phyloP scores from a whole-genome alignment of 371 early-diverging fungal genomes.

The Thermomucor indicae-seudaticae region DNA sequence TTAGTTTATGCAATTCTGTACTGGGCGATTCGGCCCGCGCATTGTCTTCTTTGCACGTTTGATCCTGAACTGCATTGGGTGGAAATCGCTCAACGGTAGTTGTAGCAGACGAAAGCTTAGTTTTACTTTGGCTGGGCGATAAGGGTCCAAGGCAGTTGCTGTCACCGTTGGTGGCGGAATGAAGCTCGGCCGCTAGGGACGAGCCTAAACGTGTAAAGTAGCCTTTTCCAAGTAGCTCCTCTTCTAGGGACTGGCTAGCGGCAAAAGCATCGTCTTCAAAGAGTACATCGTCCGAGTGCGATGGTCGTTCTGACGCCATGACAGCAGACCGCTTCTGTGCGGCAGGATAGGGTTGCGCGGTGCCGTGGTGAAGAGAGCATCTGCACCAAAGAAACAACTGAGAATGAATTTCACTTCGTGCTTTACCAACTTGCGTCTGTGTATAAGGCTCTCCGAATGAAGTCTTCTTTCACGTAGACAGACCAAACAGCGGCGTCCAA shows the following conservation, averaged over 20 bases:
- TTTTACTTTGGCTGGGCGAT: not conserved
- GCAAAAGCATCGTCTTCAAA: conserved; percentile 35
- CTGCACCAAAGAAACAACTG: no score
- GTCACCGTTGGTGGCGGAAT: conserved; percentile 22
- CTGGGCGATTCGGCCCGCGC: no score
- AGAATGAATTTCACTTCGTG: no score
- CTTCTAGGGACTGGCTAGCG: conserved; percentile 34
- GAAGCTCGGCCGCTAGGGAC: conserved; percentile 42
- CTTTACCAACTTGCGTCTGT: no score
- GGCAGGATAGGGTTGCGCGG: no score
- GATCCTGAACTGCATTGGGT: not conserved
- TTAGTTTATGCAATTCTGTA: not conserved
- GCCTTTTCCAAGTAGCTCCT: conserved; percentile 41
- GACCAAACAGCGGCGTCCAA: no score
- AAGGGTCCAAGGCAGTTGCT: conserved; percentile 1
- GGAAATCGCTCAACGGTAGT: not conserved
- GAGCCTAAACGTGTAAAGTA: conserved; percentile 30
- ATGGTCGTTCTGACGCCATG: conserved; percentile 10
- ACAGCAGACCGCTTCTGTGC: not conserved
- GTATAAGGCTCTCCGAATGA: no score
- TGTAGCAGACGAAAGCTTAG: not conserved
- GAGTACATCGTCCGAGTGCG: not conserved
- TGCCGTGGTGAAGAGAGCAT: no score
- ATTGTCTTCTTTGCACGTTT: conserved; percentile 1
- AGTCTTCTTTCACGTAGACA: no score